phyloP scores from a whole-genome alignment of 2,329 filamentous ascomycete species.

The Colletotrichum falcatum region DNA sequence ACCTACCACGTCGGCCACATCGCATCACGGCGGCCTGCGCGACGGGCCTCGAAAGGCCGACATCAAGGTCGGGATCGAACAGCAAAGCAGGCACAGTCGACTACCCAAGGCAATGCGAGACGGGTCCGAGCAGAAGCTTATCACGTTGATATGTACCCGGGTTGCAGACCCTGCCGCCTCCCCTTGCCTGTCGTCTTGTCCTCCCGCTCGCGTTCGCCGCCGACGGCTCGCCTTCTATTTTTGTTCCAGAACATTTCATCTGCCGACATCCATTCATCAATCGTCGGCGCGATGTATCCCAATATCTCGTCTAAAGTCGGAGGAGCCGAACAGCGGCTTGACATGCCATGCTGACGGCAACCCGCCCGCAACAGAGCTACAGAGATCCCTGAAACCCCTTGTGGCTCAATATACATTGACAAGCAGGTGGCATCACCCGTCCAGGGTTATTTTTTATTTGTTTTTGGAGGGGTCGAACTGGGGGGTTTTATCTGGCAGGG shows the following conservation, averaged over 20 bases:
- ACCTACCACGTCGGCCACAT: not conserved
- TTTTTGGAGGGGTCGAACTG: not conserved
- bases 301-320: slow-evolving; percentile 24
- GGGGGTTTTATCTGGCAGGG: slow-evolving; percentile 24
- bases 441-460: slow-evolving; percentile 1
- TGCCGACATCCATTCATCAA: slow-evolving; percentile 5
- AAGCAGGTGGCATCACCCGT: slow-evolving; percentile 13
- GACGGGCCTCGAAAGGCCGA: not conserved
- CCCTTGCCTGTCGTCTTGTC: not conserved
- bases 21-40: not conserved
- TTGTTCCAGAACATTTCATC: slow-evolving; percentile 29
- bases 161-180: not conserved
- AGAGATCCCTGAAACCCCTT: slow-evolving; percentile 18
- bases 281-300: slow-evolving; percentile 7
- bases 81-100: slow-evolving; percentile 8
- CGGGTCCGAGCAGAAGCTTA: slow-evolving; percentile 34
- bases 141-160: slow-evolving; percentile 18
- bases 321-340: slow-evolving; percentile 20
- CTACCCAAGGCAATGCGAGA: slow-evolving; percentile 28
- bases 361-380: slow-evolving; percentile 2
- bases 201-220: not conserved
- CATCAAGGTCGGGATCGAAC: slow-evolving; percentile 7
- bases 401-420: slow-evolving; percentile 23
- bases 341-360: no score
- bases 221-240: slow-evolving; percentile 32